Conservation (phyloP, 2,329 filamentous ascomycete species). For the Neofusicoccum sp. region DNA sequence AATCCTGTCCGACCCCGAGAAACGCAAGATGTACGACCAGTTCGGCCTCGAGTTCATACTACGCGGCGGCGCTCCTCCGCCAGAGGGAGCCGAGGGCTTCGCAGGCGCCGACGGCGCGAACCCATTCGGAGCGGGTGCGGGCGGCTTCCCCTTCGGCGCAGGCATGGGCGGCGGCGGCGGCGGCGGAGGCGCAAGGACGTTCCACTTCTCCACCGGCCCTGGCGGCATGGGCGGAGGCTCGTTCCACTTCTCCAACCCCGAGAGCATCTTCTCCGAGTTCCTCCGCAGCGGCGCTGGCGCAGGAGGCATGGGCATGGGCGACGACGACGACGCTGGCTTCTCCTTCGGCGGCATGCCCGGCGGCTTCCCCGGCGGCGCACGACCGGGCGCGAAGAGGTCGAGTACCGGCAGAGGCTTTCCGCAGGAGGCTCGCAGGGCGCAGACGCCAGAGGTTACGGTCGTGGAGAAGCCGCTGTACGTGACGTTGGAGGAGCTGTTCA, state of each 20-base stretch:
- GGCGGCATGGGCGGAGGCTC: slow-evolving; percentile 55
- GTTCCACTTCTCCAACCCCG: slow-evolving; percentile 81
- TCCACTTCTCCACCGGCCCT: slow-evolving; percentile 61
- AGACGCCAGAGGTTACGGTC: slow-evolving; percentile 82
- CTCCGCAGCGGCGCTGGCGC: slow-evolving; percentile 59
- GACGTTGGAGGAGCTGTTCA: slow-evolving; percentile 83
- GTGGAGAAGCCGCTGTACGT: slow-evolving; percentile 81
- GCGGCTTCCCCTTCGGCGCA: slow-evolving; percentile 52
- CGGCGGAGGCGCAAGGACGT: slow-evolving; percentile 50
- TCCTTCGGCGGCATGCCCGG: slow-evolving; percentile 36
- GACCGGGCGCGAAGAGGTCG: slow-evolving; percentile 32
- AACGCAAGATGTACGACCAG: slow-evolving; percentile 92
- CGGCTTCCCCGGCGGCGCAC: slow-evolving; percentile 32
- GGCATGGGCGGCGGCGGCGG: slow-evolving; percentile 59
- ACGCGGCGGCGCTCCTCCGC: slow-evolving; percentile 70
- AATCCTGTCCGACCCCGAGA: slow-evolving; percentile 94
- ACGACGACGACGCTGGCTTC: slow-evolving; percentile 49
- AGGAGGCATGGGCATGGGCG: slow-evolving; percentile 41
- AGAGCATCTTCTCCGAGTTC: slow-evolving; percentile 84
- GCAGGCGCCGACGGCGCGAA: slow-evolving; percentile 33
- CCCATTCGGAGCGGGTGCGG: slow-evolving; percentile 43
- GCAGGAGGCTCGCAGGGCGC: slow-evolving; percentile 40
- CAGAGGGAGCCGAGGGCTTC: slow-evolving; percentile 51
- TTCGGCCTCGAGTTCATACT: slow-evolving; percentile 92
- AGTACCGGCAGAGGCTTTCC: slow-evolving; percentile 34